Percentiles rank a stretch among this genome's conserved stretches.
Conservation (phyloP, 352 stramenopile species). For the Phytophthora boehmeriae region DNA sequence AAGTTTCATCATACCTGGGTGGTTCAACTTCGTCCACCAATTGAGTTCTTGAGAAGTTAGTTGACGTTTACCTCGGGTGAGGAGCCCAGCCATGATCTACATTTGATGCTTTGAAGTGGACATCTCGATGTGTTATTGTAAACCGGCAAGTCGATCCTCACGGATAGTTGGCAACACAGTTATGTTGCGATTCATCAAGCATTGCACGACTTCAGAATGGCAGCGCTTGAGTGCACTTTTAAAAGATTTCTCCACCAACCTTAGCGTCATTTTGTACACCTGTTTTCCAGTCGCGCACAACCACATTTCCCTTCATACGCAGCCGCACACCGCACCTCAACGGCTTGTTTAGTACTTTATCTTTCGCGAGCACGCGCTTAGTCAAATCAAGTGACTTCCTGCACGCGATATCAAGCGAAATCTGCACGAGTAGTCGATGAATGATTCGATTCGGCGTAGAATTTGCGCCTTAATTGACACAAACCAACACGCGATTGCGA, state of each 20-base stretch:
- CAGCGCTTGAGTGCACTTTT: background rate
- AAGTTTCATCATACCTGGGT: slow-evolving; percentile 29
- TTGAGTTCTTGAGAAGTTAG: no score
- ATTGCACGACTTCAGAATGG: slow-evolving; percentile 4
- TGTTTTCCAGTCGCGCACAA: background rate
- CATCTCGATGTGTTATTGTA: no score
- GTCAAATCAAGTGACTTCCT: background rate
- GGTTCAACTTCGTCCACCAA: slow-evolving; percentile 25
- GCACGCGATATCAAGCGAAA: background rate
- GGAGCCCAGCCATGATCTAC: no score
- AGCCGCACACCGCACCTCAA: background rate
- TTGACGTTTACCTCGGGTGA: no score
- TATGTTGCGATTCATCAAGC: no score
- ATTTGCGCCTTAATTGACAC: background rate
- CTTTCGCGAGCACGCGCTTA: slow-evolving; percentile 1
- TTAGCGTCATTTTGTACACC: no score
- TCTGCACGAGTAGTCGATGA: slow-evolving; percentile 5
- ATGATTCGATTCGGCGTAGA: background rate
- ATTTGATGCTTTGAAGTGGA: no score
- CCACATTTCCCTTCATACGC: slow-evolving; percentile 5
- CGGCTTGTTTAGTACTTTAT: background rate
- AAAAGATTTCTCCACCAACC: background rate
- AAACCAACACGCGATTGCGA: background rate
- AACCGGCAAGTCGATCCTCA: no score
- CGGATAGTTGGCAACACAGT: no score